phyloP scores from a whole-genome alignment of 352 stramenopile genomes.

The Proteromonas lacertae region DNA sequence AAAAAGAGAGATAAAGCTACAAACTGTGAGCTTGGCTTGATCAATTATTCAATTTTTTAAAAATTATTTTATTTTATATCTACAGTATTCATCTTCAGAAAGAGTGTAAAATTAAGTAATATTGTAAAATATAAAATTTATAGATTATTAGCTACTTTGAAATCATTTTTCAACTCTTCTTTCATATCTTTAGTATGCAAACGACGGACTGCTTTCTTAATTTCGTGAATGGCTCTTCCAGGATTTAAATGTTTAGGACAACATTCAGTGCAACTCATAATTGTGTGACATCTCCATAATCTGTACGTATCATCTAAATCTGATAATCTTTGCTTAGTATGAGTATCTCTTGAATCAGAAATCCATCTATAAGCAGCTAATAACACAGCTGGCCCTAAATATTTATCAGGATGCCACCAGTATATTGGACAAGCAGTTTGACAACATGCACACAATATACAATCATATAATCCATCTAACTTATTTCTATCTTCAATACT shows the following conservation, averaged over 20 bases:
- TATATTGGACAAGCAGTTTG: conserved; percentile 90
- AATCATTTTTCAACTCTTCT: no score
- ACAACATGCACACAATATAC: conserved; percentile 96
- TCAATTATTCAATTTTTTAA: no score
- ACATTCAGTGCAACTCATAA: conserved; percentile 98
- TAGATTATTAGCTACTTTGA: no score
- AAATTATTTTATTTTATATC: no score
- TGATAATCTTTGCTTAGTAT: conserved; percentile 66
- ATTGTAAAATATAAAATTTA: no score
- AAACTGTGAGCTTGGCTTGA: no score
- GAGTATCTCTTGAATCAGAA: conserved; percentile 83
- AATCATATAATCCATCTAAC: conserved; percentile 99
- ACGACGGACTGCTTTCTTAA: conserved; percentile 62
- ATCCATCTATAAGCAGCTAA: conserved; percentile 89
- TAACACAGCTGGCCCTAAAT: conserved; percentile 30
- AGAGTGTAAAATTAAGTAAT: no score
- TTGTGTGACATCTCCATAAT: conserved; percentile 92
- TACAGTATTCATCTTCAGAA: no score
- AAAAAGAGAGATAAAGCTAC: no score
- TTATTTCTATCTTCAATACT: conserved; percentile 86
- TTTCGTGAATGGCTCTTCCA: conserved; percentile 81
- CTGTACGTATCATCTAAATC: conserved; percentile 92
- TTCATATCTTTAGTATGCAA: no score
- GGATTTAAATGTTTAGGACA: conserved; percentile 98
- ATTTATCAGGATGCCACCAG: conserved; percentile 82